phyloP scores from a whole-genome alignment of 345 rosid species.

The Citrus australasica region DNA sequence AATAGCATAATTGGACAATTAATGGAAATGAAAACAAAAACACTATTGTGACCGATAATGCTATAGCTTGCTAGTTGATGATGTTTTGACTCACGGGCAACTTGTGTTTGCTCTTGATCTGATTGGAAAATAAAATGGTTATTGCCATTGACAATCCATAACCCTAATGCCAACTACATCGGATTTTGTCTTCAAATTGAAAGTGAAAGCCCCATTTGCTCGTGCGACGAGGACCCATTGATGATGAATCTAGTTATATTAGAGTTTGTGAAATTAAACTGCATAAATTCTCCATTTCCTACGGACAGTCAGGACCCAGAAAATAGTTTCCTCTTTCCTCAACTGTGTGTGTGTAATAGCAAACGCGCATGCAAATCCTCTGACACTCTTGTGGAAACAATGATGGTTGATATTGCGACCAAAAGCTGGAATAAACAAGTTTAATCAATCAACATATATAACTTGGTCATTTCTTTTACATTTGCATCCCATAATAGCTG shows the following conservation, averaged over 20 bases:
- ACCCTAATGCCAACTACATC: not conserved
- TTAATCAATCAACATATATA: too few species aligned
- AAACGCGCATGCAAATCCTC: not conserved
- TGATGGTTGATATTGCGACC: too few species aligned
- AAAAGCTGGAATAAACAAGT: too few species aligned
- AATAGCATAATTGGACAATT: not conserved
- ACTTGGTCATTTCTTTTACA: too few species aligned
- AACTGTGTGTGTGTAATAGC: not conserved
- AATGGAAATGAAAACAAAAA: not conserved
- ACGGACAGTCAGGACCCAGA: not conserved
- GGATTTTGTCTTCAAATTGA: not conserved
- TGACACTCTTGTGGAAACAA: not conserved
- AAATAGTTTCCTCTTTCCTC: not conserved
- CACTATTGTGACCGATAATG: not conserved
- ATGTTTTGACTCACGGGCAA: slow-evolving; percentile 1
- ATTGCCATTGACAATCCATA: not conserved
- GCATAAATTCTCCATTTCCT: not conserved
- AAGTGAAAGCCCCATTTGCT: not conserved
- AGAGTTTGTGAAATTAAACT: not conserved
- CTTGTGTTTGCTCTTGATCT: slow-evolving; percentile 1
- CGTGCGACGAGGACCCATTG: not conserved
- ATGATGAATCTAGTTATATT: not conserved
- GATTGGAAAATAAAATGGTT: not conserved
- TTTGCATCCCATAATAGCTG: too few species aligned
- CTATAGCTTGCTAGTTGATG: not conserved